These are phyloP conservation scores for Avena sativa DNA, from an alignment of 176 grass and related monocot species.

Conservation along the genomic window DNA sequence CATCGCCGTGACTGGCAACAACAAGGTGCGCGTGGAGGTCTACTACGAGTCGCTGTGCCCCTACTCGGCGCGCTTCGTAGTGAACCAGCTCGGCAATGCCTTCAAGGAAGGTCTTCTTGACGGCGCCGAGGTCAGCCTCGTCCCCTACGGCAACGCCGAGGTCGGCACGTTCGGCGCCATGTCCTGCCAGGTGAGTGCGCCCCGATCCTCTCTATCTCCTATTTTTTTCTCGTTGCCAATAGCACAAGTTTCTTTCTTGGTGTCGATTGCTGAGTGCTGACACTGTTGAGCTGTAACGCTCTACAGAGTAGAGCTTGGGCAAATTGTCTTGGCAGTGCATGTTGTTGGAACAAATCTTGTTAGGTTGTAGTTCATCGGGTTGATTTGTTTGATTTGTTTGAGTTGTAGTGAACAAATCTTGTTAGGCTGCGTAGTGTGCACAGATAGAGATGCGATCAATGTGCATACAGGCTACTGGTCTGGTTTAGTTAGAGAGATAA, in stretches of 20 bases:
- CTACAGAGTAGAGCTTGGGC: background rate
- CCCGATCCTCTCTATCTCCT: background rate
- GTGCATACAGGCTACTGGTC: too few relatives aligned
- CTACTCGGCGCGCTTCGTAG: constrained; percentile 54
- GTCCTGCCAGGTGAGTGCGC: constrained; percentile 50
- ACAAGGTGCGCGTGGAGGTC: constrained; percentile 50
- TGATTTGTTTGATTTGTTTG: too few relatives aligned
- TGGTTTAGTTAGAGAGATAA: too few relatives aligned
- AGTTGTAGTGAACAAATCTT: too few relatives aligned
- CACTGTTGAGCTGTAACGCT: background rate
- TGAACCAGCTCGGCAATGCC: constrained; percentile 44
- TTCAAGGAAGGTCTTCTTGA: constrained; percentile 51
- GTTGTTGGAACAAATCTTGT: too few relatives aligned
- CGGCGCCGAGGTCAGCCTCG: constrained; percentile 43
- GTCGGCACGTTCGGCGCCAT: constrained; percentile 29
- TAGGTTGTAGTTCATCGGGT: too few relatives aligned
- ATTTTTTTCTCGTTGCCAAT: background rate
- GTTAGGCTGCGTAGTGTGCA: too few relatives aligned
- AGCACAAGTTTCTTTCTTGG: background rate
- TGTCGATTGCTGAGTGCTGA: background rate
- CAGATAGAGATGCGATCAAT: too few relatives aligned
- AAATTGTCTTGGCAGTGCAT: background rate
- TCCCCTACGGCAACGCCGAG: constrained; percentile 66
- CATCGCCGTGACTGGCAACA: background rate
- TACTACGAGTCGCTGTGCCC: constrained; percentile 74